Evolutionary conservation across 768 basidiomycete genomes (phyloP).

Genomic region (Suillus weaverae): DNA sequence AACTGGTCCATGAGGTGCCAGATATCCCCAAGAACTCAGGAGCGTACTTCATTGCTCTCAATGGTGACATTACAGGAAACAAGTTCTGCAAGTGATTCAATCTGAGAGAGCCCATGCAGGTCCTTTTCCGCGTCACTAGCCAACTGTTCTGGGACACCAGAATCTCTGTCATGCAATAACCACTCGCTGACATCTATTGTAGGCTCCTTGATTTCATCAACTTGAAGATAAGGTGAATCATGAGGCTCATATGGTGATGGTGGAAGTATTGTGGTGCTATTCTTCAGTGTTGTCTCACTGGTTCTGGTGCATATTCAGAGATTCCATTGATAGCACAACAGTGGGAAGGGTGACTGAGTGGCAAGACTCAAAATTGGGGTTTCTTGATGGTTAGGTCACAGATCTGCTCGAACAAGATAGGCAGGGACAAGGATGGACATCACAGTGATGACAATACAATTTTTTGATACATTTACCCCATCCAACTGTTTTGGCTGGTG

Average conservation of each 20-base stretch:
- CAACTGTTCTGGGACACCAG: not conserved
- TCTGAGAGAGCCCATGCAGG: not conserved
- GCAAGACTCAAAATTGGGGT: not conserved
- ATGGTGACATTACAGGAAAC: not conserved
- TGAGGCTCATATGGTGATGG: not conserved
- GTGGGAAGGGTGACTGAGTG: not conserved
- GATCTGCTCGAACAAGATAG: conserved; percentile 2
- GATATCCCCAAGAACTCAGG: not conserved
- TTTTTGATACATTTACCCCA: conserved; percentile 8
- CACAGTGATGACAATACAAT: not conserved
- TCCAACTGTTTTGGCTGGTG: not conserved
- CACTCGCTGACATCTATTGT: no score
- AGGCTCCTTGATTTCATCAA: no score
- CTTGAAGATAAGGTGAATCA: no score
- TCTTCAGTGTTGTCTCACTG: no score
- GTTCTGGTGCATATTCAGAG: not conserved
- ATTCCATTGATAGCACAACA: not conserved
- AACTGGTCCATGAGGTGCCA: not conserved
- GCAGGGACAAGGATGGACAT: conserved; percentile 6
- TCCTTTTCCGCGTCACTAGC: not conserved
- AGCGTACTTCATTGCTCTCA: not conserved
- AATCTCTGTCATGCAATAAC: no score
- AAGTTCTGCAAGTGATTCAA: not conserved
- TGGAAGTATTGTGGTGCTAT: no score
- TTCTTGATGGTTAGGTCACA: not conserved